Evolutionary conservation across 2,329 filamentous ascomycete species (phyloP), one percentile per base, ranked within the genome.

Genomic region (Diaporthe helianthi): DNA sequence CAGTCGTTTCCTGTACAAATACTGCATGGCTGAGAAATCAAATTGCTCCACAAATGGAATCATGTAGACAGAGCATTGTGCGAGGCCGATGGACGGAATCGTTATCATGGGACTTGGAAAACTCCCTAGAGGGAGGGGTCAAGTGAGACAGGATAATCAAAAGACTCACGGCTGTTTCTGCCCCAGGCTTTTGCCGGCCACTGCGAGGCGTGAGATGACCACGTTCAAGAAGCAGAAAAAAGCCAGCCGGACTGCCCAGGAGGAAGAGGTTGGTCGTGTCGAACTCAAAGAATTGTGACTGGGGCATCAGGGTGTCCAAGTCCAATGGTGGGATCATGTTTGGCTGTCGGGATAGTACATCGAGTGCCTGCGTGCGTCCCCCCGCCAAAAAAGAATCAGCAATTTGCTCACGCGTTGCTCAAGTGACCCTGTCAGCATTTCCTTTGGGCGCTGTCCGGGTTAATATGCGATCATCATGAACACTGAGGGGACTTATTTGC

Each of bases 251-350:
- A 71, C 94, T 97, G 64, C 96, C 96, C 63, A 92, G 92, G 41
- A 97, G 86, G 80, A 98, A 98, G 0, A 98, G 83, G 72, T 95
- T 95, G 63, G 87, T 93, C 0, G 94, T 97, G 77, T 98, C 90
- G 76, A 99, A 99, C 73, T 98, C 93, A 76, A 99, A 97, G 71
- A 90, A 86, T 5, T 87, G 85, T 71, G 78, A 87, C 54, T 84
- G 81, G 0, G 82, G 78, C 44, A 82, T 77, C 8, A 79, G 76
- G 1, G 73, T 76, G 52, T 78, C 74, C 9, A 85, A 75, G 65
- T 87, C 80, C 8, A 88, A 72, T 33, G 76, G 79, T 0, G 92
- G 88, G 1, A 92, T 83, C 12, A 80, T 80, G 0, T 92, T 98
- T 3, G 96, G 96, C 78, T 99, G 96, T 61, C 91, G 89, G 51